Evolutionary conservation across 2,329 filamentous ascomycete species (phyloP).

Genomic region (Aspergillus sp.): DNA sequence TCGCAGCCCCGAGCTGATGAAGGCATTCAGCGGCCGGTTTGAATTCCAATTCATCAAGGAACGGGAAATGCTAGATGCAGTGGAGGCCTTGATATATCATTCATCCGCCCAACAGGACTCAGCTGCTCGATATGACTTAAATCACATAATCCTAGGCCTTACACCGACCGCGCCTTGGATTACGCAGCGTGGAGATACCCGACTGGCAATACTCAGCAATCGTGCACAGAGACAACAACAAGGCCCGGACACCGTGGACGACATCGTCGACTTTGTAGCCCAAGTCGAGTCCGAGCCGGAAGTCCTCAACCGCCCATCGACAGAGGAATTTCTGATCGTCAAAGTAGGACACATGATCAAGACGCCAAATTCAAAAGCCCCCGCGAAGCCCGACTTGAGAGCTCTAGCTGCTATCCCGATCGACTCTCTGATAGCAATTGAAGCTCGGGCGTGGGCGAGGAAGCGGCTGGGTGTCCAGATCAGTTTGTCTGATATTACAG

Average conservation of each 20-base stretch:
- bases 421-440: slow-evolving; percentile 7
- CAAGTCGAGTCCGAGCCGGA: neutral
- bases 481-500: neutral
- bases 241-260: neutral
- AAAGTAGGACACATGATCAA: neutral
- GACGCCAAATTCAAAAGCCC: neutral
- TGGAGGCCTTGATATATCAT: neutral
- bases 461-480: slow-evolving; percentile 1
- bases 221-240: neutral
- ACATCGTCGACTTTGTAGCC: slow-evolving; percentile 1
- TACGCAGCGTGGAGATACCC: neutral
- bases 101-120: neutral
- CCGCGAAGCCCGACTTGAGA: neutral
- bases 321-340: slow-evolving; percentile 1
- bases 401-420: neutral
- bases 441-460: slow-evolving; percentile 3
- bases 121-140: neutral
- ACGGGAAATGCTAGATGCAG: neutral
- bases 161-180: neutral
- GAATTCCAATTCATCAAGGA: neutral
- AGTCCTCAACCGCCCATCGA: neutral
- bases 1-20: neutral
- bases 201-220: neutral
- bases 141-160: neutral
- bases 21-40: neutral